phyloP scores from a whole-genome alignment of 768 basidiomycete genomes.

The Mycena capillaripes region DNA sequence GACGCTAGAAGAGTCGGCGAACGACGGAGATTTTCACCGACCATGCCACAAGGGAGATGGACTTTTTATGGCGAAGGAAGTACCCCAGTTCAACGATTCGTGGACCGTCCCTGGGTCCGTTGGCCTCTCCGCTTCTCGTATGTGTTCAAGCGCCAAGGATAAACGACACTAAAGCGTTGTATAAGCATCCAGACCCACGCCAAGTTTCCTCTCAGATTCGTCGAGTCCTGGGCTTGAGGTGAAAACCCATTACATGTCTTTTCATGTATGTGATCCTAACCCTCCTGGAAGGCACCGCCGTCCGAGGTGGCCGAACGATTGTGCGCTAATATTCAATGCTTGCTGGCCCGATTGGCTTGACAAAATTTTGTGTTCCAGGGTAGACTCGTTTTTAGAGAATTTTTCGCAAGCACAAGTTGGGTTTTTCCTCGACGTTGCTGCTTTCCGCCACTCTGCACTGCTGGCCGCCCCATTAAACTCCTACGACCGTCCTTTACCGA shows the following conservation, averaged over 20 bases:
- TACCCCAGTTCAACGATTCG: background rate
- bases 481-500: slow-evolving; percentile 3
- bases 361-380: background rate
- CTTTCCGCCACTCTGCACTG: slow-evolving; percentile 3
- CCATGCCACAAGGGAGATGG: background rate
- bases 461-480: background rate
- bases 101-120: too few relatives aligned
- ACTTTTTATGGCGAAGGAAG: background rate
- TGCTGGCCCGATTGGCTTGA: background rate
- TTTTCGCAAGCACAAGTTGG: background rate
- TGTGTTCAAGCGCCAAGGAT: background rate
- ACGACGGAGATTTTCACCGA: background rate
- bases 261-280: background rate
- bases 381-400: background rate
- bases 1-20: background rate
- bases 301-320: background rate
- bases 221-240: background rate
- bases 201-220: background rate
- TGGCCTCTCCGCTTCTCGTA: too few relatives aligned
- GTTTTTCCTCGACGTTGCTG: background rate
- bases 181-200: background rate
- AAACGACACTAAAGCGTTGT: background rate
- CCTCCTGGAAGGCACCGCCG: background rate
- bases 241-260: background rate
- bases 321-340: background rate